These are phyloP conservation scores for Imleria badia DNA, from an alignment of 768 basidiomycete genomes.

Conservation along the genomic window DNA sequence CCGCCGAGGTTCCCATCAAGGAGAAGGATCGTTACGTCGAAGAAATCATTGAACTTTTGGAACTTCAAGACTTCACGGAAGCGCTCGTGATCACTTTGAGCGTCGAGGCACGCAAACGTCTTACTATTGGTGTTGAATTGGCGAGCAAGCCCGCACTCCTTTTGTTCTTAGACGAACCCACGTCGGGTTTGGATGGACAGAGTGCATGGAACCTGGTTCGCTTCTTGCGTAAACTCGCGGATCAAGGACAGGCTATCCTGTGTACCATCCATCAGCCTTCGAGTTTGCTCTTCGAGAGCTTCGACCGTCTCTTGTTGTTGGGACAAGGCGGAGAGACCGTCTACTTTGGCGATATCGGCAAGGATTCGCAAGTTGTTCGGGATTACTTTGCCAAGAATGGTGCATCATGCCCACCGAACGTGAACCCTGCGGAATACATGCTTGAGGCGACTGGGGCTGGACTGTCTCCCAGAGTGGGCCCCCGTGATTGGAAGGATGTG, in stretches of 20 bases:
- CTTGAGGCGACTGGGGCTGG: conserved; percentile 88
- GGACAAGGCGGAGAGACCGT: conserved; percentile 86
- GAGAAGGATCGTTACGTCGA: conserved; percentile 82
- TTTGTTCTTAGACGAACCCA: conserved; percentile 42
- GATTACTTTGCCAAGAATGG: conserved; percentile 78
- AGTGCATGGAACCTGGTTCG: conserved; percentile 82
- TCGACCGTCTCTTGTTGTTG: conserved; percentile 68
- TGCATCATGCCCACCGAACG: conserved; percentile 65
- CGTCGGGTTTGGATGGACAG: conserved; percentile 57
- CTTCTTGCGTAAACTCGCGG: conserved; percentile 79
- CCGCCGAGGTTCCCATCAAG: conserved; percentile 56
- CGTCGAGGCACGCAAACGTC: conserved; percentile 74
- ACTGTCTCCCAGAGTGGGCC: conserved; percentile 65
- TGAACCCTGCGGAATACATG: conserved; percentile 81
- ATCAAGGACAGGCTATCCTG: conserved; percentile 84
- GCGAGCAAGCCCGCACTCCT: conserved; percentile 59
- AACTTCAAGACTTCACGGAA: conserved; percentile 81
- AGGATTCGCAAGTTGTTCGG: conserved; percentile 63
- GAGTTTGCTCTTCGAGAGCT: conserved; percentile 81
- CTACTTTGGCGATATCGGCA: conserved; percentile 90
- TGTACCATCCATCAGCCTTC: conserved; percentile 92
- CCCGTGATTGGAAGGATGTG: conserved; percentile 83
- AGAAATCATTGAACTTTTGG: conserved; percentile 81
- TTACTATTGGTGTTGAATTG: conserved; percentile 90
- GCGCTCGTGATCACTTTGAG: conserved; percentile 72